Conservation (phyloP, 805 yeast genomes). For the Starmerella floris region DNA sequence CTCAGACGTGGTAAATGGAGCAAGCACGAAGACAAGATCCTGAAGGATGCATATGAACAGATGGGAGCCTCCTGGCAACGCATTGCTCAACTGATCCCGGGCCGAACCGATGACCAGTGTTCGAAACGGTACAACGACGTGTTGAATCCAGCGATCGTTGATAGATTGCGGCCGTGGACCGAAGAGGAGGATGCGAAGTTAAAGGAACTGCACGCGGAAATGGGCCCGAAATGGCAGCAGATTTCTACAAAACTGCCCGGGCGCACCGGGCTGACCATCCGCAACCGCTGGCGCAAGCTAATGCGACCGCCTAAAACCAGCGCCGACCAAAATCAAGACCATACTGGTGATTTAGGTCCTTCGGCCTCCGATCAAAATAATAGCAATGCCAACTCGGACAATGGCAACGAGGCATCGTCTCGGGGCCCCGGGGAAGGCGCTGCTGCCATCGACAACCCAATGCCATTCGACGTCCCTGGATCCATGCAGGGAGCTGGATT, state of each 20-base stretch:
- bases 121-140: conserved; percentile 84
- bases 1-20: conserved; percentile 83
- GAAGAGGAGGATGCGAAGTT: conserved; percentile 59
- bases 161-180: conserved; percentile 68
- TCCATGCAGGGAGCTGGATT: conserved; percentile 12
- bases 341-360: not conserved
- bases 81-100: conserved; percentile 60
- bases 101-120: conserved; percentile 91
- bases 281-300: conserved; percentile 85
- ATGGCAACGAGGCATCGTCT: not conserved
- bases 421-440: not conserved
- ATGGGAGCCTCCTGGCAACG: conserved; percentile 80
- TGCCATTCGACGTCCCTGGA: conserved; percentile 14
- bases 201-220: conserved; percentile 49
- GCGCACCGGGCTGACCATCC: conserved; percentile 76
- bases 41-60: conserved; percentile 48
- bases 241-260: conserved; percentile 59
- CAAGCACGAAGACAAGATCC: conserved; percentile 53
- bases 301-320: conserved; percentile 34
- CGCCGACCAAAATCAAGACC: not conserved
- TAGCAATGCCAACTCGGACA: not conserved
- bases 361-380: not conserved
- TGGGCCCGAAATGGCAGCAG: conserved; percentile 84
- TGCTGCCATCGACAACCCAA: not conserved
- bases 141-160: conserved; percentile 65